A percentile compares a stretch with the other conserved stretches of the same genome.
Evolutionary conservation across 148 eudicot species (phyloP).

Genomic region (Linanthus parryae): DNA sequence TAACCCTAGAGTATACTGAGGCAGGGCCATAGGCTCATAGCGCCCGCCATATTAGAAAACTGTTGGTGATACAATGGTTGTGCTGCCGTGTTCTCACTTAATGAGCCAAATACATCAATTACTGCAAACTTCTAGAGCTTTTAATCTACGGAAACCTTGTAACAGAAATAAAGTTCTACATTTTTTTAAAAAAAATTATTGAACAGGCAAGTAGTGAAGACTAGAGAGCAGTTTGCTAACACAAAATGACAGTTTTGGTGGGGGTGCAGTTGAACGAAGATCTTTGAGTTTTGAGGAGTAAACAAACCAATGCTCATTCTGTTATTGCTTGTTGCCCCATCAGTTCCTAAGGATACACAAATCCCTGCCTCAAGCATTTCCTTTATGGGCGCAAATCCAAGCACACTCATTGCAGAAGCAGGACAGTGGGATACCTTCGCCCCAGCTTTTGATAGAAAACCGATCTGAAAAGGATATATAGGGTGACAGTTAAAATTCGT

Average conservation of each 20-base stretch:
- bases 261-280: slow-evolving; percentile 1
- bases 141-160: not conserved
- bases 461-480: slow-evolving; percentile 40
- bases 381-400: slow-evolving; percentile 85
- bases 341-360: slow-evolving; percentile 95
- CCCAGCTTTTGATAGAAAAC: slow-evolving; percentile 58
- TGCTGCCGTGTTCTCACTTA: not conserved
- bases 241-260: too few relatives aligned
- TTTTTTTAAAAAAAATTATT: too few relatives aligned
- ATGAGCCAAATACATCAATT: not conserved
- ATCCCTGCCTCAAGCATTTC: slow-evolving; percentile 76
- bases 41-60: too few relatives aligned
- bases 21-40: too few relatives aligned
- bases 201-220: too few relatives aligned
- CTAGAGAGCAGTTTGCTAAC: too few relatives aligned
- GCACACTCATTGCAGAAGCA: slow-evolving; percentile 97
- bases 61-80: not conserved
- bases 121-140: not conserved
- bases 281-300: too few relatives aligned
- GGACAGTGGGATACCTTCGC: slow-evolving; percentile 96
- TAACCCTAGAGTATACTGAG: too few relatives aligned
- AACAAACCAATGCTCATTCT: slow-evolving; percentile 89
- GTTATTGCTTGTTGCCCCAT: slow-evolving; percentile 93
- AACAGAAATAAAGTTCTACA: not conserved
- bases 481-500: slow-evolving; percentile 2